Base-by-base conservation (phyloP, 2,329 filamentous ascomycete species). In the Onygena corvina region DNA sequence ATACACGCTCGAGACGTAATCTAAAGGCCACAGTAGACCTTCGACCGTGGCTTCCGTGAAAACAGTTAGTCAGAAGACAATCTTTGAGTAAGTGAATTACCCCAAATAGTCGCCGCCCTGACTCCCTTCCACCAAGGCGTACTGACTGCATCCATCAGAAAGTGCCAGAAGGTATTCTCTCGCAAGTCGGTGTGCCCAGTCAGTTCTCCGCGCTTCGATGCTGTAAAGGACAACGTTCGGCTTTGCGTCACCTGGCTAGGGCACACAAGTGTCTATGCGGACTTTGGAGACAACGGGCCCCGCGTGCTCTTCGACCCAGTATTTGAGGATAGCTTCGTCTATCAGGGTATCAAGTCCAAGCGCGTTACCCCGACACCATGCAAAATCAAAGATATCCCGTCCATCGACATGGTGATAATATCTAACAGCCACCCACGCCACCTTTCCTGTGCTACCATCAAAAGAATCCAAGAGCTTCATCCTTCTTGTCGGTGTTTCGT, bases 401-500 rank as follows among this genome's bases (percentile, higher is more conserved):
- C 60, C 51, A 65, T 73, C 54, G 64, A 73, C 59, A 65, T 67
- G 6, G 64, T 86, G 7, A 71, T 92, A 48, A 94, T 94, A 57
- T 86, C 81, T 14, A 89, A 95, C 67, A 88, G 82, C 58, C 90
- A 95, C 68, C 95, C 95, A 64, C 90, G 95, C 66, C 90, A 95
- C 62, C 72, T 96, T 9, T 90, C 84, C 1, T 80, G 87, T 58
- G 76, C 80, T 0, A 87, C 84, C 0, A 76, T 94, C 18, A 73
- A 76, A 53, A 78, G 86, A 58, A 76, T 95, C 48, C 74, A 80
- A 49, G 74, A 79, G 56, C 72, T 76, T 47, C 81, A 92, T 59
- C 87, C 87, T 0, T 75, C 84, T 11, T 87, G 79, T 34, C 86
- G 93, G 55, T 95, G 92, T 69, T 92, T 94, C 55, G 88, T 88